Evolutionary conservation across 495 filamentous ascomycete species (phyloP), one percentile per base, ranked within the genome.

Genomic region (Aspergillus homomorphus): DNA sequence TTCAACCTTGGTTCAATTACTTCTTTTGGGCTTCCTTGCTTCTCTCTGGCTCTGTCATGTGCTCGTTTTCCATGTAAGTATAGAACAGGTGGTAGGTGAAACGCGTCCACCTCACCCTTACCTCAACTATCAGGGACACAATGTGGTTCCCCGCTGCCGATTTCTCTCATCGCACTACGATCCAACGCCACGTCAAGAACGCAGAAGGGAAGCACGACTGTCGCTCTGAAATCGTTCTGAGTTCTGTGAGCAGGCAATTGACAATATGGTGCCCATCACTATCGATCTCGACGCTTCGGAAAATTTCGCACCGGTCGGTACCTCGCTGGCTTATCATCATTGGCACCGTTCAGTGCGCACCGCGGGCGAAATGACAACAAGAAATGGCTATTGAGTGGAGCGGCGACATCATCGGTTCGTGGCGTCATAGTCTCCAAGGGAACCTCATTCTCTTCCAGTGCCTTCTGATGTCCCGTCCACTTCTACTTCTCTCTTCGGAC

Each of bases 391-490:
- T 21, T 54, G 42, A 65, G 69, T 69, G 69, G 67, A 71, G 65
- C 65, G 67, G 67, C 67, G 67, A 69, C 69, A 69, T 69, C 69
- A 71, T 68, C 61, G 58, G 51, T 41, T 33, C 33, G 51, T 54
- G 51, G 51, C 42, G 48, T 51, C 48, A 51, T 51, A 51, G 48
- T 51, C 48, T 51, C 48, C 48, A 51, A 51, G 48, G 48, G 48
- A 51, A 51, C 48, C 28, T 51, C 48, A 51, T 51, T 51, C 48
- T 51, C 48, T n/a, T n/a, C n/a, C n/a, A n/a, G n/a, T n/a, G 16
- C 16, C 22, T 18, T 51, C 14, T 30, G 2, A 28, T 3, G 45
- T 16, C 10, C 23, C 48, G 3, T 23, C 23, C 48, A 22, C 44
- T 46, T 26, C 21, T 12, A 14, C 33, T 38, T 38, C 33, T 38